phyloP scores from a whole-genome alignment of 495 filamentous ascomycete species.

The Penicillium desertorum region DNA sequence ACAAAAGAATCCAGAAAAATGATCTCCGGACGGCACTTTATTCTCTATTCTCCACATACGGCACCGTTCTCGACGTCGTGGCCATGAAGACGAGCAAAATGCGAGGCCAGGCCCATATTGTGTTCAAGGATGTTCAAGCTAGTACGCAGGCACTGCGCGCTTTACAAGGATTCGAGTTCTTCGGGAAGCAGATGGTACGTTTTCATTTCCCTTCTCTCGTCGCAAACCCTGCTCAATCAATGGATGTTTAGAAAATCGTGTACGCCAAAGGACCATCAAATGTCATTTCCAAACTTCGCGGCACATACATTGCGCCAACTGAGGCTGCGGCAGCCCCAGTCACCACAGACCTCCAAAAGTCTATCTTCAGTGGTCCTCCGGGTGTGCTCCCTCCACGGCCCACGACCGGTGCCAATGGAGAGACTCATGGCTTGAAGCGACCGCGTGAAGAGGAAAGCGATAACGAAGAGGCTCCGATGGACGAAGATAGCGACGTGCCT shows the following conservation, averaged over 20 bases:
- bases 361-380: conserved; percentile 73
- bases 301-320: conserved; percentile 71
- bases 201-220: background rate
- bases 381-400: conserved; percentile 45
- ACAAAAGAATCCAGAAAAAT: conserved; percentile 74
- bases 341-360: conserved; percentile 75
- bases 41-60: conserved; percentile 90
- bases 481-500: conserved; percentile 61
- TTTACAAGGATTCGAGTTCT: conserved; percentile 82
- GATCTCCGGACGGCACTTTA: conserved; percentile 84
- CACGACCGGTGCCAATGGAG: conserved; percentile 37
- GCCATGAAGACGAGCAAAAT: conserved; percentile 84
- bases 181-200: conserved; percentile 83
- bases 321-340: conserved; percentile 53
- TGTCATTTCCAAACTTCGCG: conserved; percentile 83
- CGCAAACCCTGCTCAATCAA: conserved; percentile 4
- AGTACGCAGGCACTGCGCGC: conserved; percentile 89
- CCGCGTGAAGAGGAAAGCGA: conserved; percentile 69
- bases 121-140: conserved; percentile 81
- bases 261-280: conserved; percentile 88
- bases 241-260: conserved; percentile 64
- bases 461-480: conserved; percentile 70
- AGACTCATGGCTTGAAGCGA: conserved; percentile 58
- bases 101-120: conserved; percentile 93
- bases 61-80: conserved; percentile 90